A percentile compares a stretch with the other conserved stretches of the same genome.
Conservation (phyloP, 2,329 filamentous ascomycete species). For the Decorospora gaudefroyi region DNA sequence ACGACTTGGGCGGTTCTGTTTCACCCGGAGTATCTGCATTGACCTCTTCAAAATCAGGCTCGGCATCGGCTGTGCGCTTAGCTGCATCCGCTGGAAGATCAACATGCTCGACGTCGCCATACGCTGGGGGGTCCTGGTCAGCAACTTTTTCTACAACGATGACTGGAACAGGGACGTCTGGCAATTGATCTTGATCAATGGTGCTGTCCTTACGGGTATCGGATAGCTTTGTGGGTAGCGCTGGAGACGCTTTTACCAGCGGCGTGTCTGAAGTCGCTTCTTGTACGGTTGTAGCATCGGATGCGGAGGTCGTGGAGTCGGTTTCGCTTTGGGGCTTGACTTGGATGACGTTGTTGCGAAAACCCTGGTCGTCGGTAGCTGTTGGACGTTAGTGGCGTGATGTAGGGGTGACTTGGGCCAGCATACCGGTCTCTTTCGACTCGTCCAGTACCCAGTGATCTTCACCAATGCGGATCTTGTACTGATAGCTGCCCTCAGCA, state of each 20-base stretch:
- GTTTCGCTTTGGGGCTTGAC: constrained; percentile 29
- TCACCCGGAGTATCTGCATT: constrained; percentile 20
- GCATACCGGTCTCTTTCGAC: constrained; percentile 61
- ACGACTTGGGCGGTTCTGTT: constrained; percentile 11
- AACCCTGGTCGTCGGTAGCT: constrained; percentile 59
- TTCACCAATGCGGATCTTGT: constrained; percentile 72
- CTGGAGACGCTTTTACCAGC: background rate
- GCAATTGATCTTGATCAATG: too few relatives aligned
- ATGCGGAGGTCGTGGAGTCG: background rate
- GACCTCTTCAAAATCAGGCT: constrained; percentile 26
- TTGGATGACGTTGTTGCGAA: constrained; percentile 58
- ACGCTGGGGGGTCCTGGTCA: constrained; percentile 24
- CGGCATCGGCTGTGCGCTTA: constrained; percentile 30
- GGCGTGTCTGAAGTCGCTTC: background rate
- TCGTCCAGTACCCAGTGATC: constrained; percentile 71
- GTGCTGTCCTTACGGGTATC: constrained; percentile 27
- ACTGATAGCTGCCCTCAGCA: constrained; percentile 66
- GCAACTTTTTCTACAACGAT: too few relatives aligned
- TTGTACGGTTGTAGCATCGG: constrained; percentile 2
- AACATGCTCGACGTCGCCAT: constrained; percentile 18
- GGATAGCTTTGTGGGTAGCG: constrained; percentile 6
- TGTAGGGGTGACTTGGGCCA: background rate
- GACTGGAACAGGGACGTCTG: too few relatives aligned
- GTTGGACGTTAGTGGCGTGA: constrained; percentile 22
- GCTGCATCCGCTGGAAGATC: constrained; percentile 17